These are phyloP conservation scores for Suillus weaverae DNA, from an alignment of 768 basidiomycete species.

Conservation along the genomic window DNA sequence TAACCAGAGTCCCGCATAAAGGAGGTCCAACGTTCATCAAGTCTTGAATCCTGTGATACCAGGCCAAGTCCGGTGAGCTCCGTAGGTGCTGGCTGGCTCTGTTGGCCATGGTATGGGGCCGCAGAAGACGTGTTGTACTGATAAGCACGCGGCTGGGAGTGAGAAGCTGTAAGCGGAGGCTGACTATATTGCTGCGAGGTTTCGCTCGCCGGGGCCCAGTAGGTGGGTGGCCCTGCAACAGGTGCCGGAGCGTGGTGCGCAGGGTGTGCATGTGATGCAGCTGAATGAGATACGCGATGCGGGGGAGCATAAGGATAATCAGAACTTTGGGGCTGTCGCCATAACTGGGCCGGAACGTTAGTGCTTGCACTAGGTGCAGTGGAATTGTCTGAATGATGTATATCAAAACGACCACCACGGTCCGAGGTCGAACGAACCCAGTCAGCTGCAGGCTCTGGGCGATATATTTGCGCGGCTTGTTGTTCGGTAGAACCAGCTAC, in stretches of 20 bases:
- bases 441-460: neutral
- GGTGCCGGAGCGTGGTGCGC: constrained; percentile 21
- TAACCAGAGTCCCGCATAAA: constrained; percentile 61
- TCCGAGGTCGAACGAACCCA: constrained; percentile 2
- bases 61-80: constrained; percentile 63
- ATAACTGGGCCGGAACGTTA: constrained; percentile 15
- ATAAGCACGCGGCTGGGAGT: constrained; percentile 16
- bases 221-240: constrained; percentile 16
- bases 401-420: neutral
- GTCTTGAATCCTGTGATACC: constrained; percentile 51
- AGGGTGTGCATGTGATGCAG: constrained; percentile 14
- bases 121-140: constrained; percentile 19
- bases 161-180: constrained; percentile 8
- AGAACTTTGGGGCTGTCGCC: constrained; percentile 29
- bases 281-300: constrained; percentile 14
- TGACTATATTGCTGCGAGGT: constrained; percentile 14
- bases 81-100: constrained; percentile 31
- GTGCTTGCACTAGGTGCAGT: neutral
- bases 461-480: neutral
- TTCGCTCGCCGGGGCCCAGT: constrained; percentile 16
- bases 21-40: constrained; percentile 60
- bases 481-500: neutral
- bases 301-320: constrained; percentile 29
- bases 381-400: neutral
- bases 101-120: constrained; percentile 5